These are phyloP conservation scores for Herpetospermum pedunculosum DNA, from an alignment of 306 rosid genomes.

Conservation along the genomic window DNA sequence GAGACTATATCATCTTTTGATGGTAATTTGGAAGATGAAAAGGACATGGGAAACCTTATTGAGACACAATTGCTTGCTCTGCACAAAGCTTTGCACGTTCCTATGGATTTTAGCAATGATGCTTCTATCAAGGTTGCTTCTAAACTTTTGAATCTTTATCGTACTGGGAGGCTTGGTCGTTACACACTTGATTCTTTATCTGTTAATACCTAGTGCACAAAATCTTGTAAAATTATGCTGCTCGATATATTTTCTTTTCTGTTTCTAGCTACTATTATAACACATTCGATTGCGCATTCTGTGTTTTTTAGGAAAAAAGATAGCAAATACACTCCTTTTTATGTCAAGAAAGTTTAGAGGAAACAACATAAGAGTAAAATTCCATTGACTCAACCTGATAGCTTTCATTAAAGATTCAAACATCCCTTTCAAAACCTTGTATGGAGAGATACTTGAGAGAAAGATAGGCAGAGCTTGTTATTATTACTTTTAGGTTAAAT, in stretches of 20 bases:
- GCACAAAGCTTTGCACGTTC: slow-evolving; percentile 37
- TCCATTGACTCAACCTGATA: not conserved
- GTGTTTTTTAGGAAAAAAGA: not conserved
- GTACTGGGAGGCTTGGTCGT: slow-evolving; percentile 71
- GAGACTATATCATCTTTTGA: slow-evolving; percentile 39
- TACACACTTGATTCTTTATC: slow-evolving; percentile 51
- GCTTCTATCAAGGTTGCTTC: slow-evolving; percentile 36
- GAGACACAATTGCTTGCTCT: slow-evolving; percentile 34
- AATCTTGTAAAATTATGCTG: not conserved
- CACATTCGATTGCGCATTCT: not conserved
- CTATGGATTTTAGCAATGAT: slow-evolving; percentile 22
- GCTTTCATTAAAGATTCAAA: not conserved
- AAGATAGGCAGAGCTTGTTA: not conserved
- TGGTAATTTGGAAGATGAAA: slow-evolving; percentile 32
- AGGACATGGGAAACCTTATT: slow-evolving; percentile 32
- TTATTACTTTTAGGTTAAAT: no score
- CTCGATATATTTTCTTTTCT: not conserved
- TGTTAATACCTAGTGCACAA: not conserved
- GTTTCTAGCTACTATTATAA: not conserved
- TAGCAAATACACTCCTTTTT: not conserved
- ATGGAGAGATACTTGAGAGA: not conserved
- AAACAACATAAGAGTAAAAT: not conserved
- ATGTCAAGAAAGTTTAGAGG: not conserved
- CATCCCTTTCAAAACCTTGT: not conserved
- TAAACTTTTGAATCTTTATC: slow-evolving; percentile 64